Evolutionary conservation across 1,139 yeast species (phyloP).

Genomic region (Saccharomyces hybrid): DNA sequence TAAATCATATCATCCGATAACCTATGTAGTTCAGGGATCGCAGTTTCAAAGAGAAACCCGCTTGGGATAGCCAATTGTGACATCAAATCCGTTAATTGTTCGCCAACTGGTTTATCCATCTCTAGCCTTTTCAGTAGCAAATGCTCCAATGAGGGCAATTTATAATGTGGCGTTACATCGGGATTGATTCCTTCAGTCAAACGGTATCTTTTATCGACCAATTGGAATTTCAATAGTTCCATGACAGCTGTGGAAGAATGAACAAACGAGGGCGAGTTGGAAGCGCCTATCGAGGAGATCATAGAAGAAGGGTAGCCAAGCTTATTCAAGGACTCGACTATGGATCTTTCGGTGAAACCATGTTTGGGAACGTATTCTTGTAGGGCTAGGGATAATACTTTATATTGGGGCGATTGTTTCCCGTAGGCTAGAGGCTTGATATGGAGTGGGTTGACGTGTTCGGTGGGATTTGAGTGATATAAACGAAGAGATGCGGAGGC

Average conservation of each 20-base stretch:
- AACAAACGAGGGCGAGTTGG: conserved; percentile 28
- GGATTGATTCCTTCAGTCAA: conserved; percentile 29
- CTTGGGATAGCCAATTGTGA: conserved; percentile 32
- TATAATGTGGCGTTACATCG: conserved; percentile 22
- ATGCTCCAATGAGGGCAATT: conserved; percentile 33
- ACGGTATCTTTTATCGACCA: conserved; percentile 48
- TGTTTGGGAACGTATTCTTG: conserved; percentile 49
- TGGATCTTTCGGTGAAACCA: conserved; percentile 62
- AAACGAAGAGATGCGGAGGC: conserved; percentile 7
- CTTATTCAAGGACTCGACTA: conserved; percentile 54
- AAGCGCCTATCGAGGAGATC: conserved; percentile 44
- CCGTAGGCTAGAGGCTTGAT: conserved; percentile 26
- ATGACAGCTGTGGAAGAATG: conserved; percentile 41
- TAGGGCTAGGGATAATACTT: conserved; percentile 43
- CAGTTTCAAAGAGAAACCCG: conserved; percentile 28
- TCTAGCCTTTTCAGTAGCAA: conserved; percentile 55
- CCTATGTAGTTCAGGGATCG: conserved; percentile 57
- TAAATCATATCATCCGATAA: conserved; percentile 78
- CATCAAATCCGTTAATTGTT: conserved; percentile 35
- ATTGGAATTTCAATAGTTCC: conserved; percentile 61
- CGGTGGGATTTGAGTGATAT: conserved; percentile 24
- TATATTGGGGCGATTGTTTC: conserved; percentile 32
- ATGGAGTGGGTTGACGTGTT: conserved; percentile 18
- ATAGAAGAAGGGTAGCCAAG: conserved; percentile 62
- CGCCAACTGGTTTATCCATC: conserved; percentile 50